These are phyloP conservation scores for Alternaria conjuncta DNA, from an alignment of 2,329 filamentous ascomycete genomes.

Conservation along the genomic window DNA sequence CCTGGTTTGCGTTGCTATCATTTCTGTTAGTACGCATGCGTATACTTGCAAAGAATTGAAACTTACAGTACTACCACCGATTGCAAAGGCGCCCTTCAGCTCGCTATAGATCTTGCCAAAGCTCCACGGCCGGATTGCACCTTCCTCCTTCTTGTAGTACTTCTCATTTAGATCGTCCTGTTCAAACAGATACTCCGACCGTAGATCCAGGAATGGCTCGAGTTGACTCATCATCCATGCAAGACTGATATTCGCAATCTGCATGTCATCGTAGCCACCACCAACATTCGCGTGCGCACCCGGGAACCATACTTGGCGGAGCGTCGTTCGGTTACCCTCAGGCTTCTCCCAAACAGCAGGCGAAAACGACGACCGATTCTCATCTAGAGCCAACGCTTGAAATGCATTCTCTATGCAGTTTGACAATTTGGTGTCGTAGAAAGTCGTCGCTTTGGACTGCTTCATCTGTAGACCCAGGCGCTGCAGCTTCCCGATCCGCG, in stretches of 20 bases:
- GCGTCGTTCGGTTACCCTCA: conserved; percentile 50
- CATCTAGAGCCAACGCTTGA: conserved; percentile 63
- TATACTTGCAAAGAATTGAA: neutral
- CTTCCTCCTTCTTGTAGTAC: conserved; percentile 52
- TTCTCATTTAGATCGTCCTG: conserved; percentile 54
- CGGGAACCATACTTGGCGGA: conserved; percentile 64
- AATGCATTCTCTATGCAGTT: conserved; percentile 60
- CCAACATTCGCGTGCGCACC: conserved; percentile 61
- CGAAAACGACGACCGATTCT: conserved; percentile 58
- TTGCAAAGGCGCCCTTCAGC: conserved; percentile 54
- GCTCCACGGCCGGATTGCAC: conserved; percentile 55
- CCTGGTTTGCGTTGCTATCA: conserved; percentile 54
- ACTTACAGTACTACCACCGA: conserved; percentile 53
- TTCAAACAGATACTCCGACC: conserved; percentile 56
- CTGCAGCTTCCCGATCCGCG: conserved; percentile 52
- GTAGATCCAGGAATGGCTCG: conserved; percentile 55
- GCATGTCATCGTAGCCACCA: conserved; percentile 54
- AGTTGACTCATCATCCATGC: conserved; percentile 66
- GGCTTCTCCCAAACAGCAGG: conserved; percentile 62
- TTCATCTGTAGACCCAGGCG: conserved; percentile 44
- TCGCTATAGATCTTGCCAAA: conserved; percentile 56
- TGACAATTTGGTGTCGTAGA: conserved; percentile 56
- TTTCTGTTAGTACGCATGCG: conserved; percentile 3
- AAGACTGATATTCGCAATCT: conserved; percentile 59
- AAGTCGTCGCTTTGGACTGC: conserved; percentile 50